Evolutionary conservation across 2,329 filamentous ascomycete genomes (phyloP), one percentile per base, ranked within the genome.

Genomic region (Stachybotrys chlorohalonatus): DNA sequence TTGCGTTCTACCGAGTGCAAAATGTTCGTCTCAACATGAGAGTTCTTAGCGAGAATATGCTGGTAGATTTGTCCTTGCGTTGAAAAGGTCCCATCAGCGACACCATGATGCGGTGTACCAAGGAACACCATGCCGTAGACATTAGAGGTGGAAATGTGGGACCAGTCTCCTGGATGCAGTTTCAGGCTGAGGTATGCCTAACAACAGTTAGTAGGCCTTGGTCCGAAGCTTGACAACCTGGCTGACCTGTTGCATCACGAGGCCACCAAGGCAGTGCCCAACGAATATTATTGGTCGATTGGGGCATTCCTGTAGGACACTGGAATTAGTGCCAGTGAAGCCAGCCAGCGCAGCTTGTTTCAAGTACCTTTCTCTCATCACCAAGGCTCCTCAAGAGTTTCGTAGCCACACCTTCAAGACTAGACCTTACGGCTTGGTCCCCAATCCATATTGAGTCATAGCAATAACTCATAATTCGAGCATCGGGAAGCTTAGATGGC

Each of bases 401-500:
- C 5, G 8, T 51, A 11, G 57, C 57, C 1, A 57, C 45, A 31
- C 39, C 39, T 8, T 53, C 52, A 1, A 58, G 47, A 2, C 53
- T 49, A 49, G 52, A 45, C 17, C 52, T 55, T 8, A 50, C 49
- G 24, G 54, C 53, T 15, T 52, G 16, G 2, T 55, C 42, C n/a
- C 57, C 57, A 46, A 53, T 49, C 57, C 57, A 58, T 15, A 54
- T 36, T 11, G 57, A 58, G 32, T 58, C 47, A 15, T 58, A 58
- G 15, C 42, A 32, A 39, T 55, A 59, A 8, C 42, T 46, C 54
- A 59, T 55, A n/a, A 59, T 57, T 1, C 57, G 52, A 5, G 57
- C 52, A 3, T 47, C 42, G 16, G 55, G 55, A 6, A 57, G n/a
- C 16, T 13, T 51, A 15, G 24, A 30, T n/a, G 55, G 57, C 13